Conservation (phyloP, 495 filamentous ascomycete genomes). For the Thermothielavioides terrestris region DNA sequence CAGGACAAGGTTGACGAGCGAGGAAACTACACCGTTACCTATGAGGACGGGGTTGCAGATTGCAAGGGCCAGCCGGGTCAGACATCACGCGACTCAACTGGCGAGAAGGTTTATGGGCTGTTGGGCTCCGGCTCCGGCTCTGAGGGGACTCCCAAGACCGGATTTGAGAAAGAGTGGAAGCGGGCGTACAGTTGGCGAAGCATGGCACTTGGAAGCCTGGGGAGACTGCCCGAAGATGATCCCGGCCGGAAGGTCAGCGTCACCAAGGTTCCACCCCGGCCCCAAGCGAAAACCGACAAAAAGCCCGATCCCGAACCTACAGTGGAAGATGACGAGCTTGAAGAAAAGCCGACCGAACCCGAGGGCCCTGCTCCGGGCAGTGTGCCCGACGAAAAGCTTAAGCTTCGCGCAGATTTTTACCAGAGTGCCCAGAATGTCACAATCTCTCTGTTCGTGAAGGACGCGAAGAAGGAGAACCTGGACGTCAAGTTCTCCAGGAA, state of each 20-base stretch:
- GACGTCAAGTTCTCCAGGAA: constrained; percentile 19
- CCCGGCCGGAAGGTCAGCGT: constrained; percentile 49
- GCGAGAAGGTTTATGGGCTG: not conserved
- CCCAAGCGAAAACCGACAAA: constrained; percentile 18
- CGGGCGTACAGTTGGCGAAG: constrained; percentile 33
- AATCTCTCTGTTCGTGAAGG: constrained; percentile 32
- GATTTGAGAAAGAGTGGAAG: constrained; percentile 25
- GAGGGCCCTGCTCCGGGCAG: constrained; percentile 12
- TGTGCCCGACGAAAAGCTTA: constrained; percentile 24
- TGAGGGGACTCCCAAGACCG: constrained; percentile 9
- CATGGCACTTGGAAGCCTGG: constrained; percentile 43
- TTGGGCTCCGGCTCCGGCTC: not conserved
- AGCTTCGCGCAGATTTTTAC: constrained; percentile 31
- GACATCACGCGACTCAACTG: not conserved
- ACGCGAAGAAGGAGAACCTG: constrained; percentile 28
- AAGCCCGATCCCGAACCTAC: constrained; percentile 5
- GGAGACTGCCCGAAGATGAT: constrained; percentile 56
- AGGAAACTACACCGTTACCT: constrained; percentile 32
- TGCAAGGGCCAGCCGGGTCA: constrained; percentile 24
- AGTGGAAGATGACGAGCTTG: constrained; percentile 28
- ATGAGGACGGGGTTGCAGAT: constrained; percentile 19
- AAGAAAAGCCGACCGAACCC: constrained; percentile 13
- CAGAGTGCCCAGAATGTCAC: constrained; percentile 30
- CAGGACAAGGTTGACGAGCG: constrained; percentile 30
- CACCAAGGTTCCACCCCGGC: constrained; percentile 54